Conservation (phyloP, 1,284 basidiomycete genomes). For the Singerocomus inundabilis region DNA sequence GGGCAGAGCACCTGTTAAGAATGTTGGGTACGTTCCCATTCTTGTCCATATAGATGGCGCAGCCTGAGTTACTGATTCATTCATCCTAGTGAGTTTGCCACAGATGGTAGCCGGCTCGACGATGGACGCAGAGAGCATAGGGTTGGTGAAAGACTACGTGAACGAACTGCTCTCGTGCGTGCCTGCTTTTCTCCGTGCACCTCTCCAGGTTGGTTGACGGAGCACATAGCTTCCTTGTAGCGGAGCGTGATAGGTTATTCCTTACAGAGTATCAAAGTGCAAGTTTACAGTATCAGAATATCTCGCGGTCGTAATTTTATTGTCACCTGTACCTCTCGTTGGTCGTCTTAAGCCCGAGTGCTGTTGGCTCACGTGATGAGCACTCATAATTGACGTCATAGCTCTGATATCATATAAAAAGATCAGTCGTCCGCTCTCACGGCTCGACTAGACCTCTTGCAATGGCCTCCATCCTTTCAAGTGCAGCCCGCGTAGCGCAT, state of each 20-base stretch:
- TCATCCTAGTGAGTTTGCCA: conserved; percentile 61
- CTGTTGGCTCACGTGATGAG: conserved; percentile 7
- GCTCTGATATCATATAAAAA: neutral
- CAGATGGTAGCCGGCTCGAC: conserved; percentile 86
- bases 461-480: conserved; percentile 50
- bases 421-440: neutral
- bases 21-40: conserved; percentile 73
- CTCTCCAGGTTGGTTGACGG: neutral
- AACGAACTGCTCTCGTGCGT: conserved; percentile 86
- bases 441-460: neutral
- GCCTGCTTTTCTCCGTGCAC: conserved; percentile 1
- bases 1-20: conserved; percentile 90
- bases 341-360: neutral
- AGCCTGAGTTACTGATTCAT: neutral
- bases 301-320: conserved; percentile 56
- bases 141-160: conserved; percentile 84
- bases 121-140: conserved; percentile 88
- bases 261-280: conserved; percentile 72
- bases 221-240: conserved; percentile 59
- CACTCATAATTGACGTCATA: conserved; percentile 7
- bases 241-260: conserved; percentile 67
- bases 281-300: conserved; percentile 70
- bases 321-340: neutral
- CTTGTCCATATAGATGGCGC: neutral
- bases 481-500: conserved; percentile 53